phyloP scores from a whole-genome alignment of 2,329 filamentous ascomycete species.

The Neonectria hederae region DNA sequence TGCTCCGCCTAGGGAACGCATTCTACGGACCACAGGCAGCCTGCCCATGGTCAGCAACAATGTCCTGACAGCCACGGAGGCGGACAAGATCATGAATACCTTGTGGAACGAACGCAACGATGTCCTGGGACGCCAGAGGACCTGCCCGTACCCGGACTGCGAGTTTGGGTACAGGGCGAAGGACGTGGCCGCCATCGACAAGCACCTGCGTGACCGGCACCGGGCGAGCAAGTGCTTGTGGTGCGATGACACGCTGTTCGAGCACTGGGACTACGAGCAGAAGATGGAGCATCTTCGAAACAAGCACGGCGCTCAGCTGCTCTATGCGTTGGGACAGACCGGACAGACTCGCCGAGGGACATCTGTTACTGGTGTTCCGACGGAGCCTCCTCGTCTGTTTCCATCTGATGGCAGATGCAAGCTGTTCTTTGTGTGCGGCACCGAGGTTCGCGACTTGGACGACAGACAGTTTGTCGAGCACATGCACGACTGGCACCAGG shows the following conservation, averaged over 20 bases:
- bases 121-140: conserved; percentile 40
- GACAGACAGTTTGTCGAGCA: not conserved
- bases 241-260: conserved; percentile 46
- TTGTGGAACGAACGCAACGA: conserved; percentile 21
- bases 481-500: conserved; percentile 1
- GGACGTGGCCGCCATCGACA: conserved; percentile 44
- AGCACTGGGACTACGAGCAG: conserved; percentile 42
- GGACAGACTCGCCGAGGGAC: not conserved
- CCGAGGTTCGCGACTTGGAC: not conserved
- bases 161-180: conserved; percentile 44
- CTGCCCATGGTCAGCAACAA: conserved; percentile 50
- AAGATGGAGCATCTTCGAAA: conserved; percentile 42
- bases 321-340: conserved; percentile 14
- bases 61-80: conserved; percentile 54
- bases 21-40: conserved; percentile 47
- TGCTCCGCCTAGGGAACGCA: conserved; percentile 44
- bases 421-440: not conserved
- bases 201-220: conserved; percentile 51
- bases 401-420: not conserved
- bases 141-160: conserved; percentile 54
- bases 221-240: conserved; percentile 47
- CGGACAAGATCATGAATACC: conserved; percentile 45
- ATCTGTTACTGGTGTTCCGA: not conserved
- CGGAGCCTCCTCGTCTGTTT: not conserved
- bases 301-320: conserved; percentile 43